These are phyloP conservation scores for Leccinellum luteum DNA, from an alignment of 768 basidiomycete genomes.

Conservation along the genomic window DNA sequence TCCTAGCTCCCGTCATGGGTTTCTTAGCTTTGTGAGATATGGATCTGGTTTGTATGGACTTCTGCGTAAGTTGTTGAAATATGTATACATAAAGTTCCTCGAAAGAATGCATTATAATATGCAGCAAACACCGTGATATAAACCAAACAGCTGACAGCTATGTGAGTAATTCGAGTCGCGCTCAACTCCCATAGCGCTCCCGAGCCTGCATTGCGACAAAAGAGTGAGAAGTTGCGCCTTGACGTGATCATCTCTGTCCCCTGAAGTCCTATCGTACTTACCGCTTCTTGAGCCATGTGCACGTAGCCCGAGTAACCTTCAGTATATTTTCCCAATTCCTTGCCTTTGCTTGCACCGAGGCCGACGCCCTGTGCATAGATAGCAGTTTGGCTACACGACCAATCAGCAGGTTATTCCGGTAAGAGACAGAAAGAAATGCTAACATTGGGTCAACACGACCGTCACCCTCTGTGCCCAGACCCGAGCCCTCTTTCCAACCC, in stretches of 20 bases:
- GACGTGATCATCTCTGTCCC: conserved; percentile 21
- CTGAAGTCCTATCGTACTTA: conserved; percentile 34
- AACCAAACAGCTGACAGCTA: conserved; percentile 17
- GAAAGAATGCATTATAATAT: conserved; percentile 12
- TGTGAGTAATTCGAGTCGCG: conserved; percentile 10
- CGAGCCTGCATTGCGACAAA: conserved; percentile 31
- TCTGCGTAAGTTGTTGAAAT: conserved; percentile 10
- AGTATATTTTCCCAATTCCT: conserved; percentile 70
- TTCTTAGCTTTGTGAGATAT: conserved; percentile 21
- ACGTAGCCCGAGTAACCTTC: conserved; percentile 71
- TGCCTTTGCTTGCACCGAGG: conserved; percentile 89
- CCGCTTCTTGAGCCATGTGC: conserved; percentile 69
- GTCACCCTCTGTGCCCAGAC: conserved; percentile 77
- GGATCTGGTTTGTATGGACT: conserved; percentile 3
- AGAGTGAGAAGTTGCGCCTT: conserved; percentile 24
- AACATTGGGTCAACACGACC: conserved; percentile 88
- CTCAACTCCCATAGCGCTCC: conserved; percentile 34
- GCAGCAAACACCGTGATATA: conserved; percentile 13
- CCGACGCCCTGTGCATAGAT: conserved; percentile 88
- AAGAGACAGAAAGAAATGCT: conserved; percentile 15
- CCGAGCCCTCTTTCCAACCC: conserved; percentile 94
- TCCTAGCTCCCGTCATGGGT: conserved; percentile 30
- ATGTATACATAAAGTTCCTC: conserved; percentile 21
- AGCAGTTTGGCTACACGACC: conserved; percentile 62
- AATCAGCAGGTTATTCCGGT: conserved; percentile 7